Base-by-base conservation (phyloP, 2,329 filamentous ascomycete genomes). In the Xylaria sp. region DNA sequence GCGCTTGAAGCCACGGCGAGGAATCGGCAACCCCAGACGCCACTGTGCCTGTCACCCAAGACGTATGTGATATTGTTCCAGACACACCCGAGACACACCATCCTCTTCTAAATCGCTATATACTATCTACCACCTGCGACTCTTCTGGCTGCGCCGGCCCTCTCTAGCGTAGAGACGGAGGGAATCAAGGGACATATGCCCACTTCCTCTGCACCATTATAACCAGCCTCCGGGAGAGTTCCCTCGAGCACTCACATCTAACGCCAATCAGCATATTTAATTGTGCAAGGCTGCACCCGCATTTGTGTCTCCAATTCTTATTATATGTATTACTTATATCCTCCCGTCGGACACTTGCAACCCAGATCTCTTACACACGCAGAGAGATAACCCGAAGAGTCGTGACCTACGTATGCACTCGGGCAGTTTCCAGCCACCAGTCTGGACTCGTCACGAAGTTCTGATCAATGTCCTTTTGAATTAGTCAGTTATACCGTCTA, bases 231-330 rank as follows among this genome's bases (percentile, higher is more conserved):
- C 23, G 37, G 28, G n/a, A 57, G 15, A 34, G 2, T 44, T 59
- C 15, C 41, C 58, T 68, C 20, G 41, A 25, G 25, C 52, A 56
- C 64, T 39, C 39, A 61, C 25, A 66, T 74, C 73, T 69, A 68
- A 18, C 63, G 74, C 70, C 41, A 46, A 59, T 70, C 63, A 52
- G 69, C 63, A 51, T 48, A 70, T 52, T 69, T 57, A 57, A 66
- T 73, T 65, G 73, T 74, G 71, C 68, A 73, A 74, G 73, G 69
- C 69, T 70, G 65, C 65, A 72, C 65, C 63, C 58, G 73, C 67
- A 75, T 66, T 65, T 71, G 70, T 71, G 69, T 69, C 56, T 66
- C 73, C 66, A 50, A 64, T 70, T 65, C 66, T 52, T 72, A 63
- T 66, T 56, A 62, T 46, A 60, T 64, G 72, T 77, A 63, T 60